phyloP scores from a whole-genome alignment of 768 basidiomycete species.

The Tylopilus cervinicoccineus region DNA sequence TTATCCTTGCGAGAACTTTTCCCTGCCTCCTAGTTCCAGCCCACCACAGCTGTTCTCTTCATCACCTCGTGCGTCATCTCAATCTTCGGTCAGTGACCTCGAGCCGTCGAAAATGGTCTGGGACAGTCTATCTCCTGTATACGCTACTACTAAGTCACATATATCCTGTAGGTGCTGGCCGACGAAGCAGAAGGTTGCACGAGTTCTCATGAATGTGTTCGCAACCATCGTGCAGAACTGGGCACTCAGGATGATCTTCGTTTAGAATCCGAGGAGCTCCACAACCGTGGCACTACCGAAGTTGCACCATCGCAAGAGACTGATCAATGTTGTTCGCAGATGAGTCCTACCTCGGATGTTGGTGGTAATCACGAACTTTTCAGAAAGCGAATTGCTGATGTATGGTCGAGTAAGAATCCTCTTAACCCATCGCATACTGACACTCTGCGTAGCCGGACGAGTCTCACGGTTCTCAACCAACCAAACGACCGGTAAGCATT shows the following conservation, averaged over 20 bases:
- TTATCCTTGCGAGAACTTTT: slow-evolving; percentile 9
- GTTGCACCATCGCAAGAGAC: background rate
- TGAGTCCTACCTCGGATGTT: background rate
- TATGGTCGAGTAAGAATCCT: slow-evolving; percentile 7
- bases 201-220: background rate
- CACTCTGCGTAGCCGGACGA: slow-evolving; percentile 8
- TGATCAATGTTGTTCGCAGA: background rate
- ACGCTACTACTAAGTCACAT: background rate
- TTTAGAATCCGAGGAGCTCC: background rate
- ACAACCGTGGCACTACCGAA: background rate
- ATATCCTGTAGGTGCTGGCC: slow-evolving; percentile 1
- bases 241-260: background rate
- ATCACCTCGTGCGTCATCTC: slow-evolving; percentile 37
- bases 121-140: background rate
- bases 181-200: background rate
- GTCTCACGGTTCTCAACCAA: background rate
- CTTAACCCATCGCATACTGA: background rate
- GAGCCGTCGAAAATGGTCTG: slow-evolving; percentile 18
- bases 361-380: background rate
- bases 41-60: slow-evolving; percentile 42
- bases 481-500: slow-evolving; percentile 22
- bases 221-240: background rate
- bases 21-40: slow-evolving; percentile 44
- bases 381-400: slow-evolving; percentile 15
- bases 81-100: slow-evolving; percentile 19